Evolutionary conservation across 2,329 filamentous ascomycete species (phyloP).

Genomic region (Dichotomopilus funicola): DNA sequence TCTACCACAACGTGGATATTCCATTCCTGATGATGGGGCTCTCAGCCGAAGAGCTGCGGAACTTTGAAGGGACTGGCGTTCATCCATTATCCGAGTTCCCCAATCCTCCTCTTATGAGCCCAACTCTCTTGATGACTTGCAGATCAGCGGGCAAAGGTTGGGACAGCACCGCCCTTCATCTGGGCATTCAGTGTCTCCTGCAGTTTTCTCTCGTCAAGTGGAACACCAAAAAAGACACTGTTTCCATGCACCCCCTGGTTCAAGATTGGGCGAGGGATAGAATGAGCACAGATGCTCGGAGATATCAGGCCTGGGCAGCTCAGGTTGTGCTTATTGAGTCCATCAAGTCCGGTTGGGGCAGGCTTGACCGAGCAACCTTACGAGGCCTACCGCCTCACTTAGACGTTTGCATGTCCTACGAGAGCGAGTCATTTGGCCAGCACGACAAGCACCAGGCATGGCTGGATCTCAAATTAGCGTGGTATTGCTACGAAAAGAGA

Average conservation of each 20-base stretch:
- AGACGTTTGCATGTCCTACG: background rate
- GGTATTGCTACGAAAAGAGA: background rate
- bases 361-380: background rate
- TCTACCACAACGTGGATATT: slow-evolving; percentile 7
- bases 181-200: background rate
- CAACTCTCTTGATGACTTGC: background rate
- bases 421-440: background rate
- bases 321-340: slow-evolving; percentile 5
- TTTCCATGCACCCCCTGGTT: slow-evolving; percentile 9
- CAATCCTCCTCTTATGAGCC: background rate
- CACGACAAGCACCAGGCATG: background rate
- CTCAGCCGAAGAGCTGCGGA: background rate
- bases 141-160: background rate
- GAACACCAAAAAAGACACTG: background rate
- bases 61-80: background rate
- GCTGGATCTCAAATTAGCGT: slow-evolving; percentile 3
- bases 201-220: slow-evolving; percentile 2
- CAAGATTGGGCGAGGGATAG: slow-evolving; percentile 6
- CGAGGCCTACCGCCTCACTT: background rate
- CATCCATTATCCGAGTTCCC: background rate
- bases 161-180: background rate
- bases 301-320: background rate
- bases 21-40: background rate
- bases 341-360: background rate
- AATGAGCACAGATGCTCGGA: background rate